Conservation (phyloP, 306 rosid genomes). For the Lablab purpureus region DNA sequence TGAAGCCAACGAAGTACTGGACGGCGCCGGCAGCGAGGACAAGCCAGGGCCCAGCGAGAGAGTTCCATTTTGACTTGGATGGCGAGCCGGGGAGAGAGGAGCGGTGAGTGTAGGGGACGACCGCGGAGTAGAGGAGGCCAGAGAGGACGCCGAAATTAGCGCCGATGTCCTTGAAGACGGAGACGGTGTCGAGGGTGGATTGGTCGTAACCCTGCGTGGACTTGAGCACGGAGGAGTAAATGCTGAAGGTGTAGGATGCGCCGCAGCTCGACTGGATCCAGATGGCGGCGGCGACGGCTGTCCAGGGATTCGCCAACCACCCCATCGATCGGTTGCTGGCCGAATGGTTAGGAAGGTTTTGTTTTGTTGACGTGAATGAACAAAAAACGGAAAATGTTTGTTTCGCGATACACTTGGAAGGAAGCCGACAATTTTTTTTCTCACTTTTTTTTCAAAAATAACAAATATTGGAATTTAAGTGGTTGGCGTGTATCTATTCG, state of each 20-base stretch:
- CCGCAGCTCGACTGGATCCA: constrained; percentile 93
- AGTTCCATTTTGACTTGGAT: constrained; percentile 46
- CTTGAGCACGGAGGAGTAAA: constrained; percentile 81
- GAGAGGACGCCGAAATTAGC: constrained; percentile 84
- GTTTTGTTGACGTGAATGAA: background rate
- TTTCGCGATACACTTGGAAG: too few species aligned
- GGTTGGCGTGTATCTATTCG: too few species aligned
- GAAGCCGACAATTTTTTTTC: too few species aligned
- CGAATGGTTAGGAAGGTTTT: background rate
- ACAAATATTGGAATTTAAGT: too few species aligned
- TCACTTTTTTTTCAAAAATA: too few species aligned
- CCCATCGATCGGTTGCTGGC: constrained; percentile 37
- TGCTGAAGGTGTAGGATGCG: constrained; percentile 84
- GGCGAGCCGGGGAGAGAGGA: background rate
- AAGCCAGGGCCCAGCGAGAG: constrained; percentile 71
- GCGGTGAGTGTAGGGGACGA: constrained; percentile 36
- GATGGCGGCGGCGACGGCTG: constrained; percentile 65
- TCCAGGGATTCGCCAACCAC: constrained; percentile 68
- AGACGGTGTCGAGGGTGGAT: constrained; percentile 90
- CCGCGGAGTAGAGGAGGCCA: constrained; percentile 83
- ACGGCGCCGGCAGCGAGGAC: constrained; percentile 66
- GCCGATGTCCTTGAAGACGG: constrained; percentile 95
- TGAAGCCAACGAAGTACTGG: constrained; percentile 70
- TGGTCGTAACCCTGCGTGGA: constrained; percentile 79
- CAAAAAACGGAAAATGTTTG: too few species aligned